Evolutionary conservation across 805 yeast species (phyloP).

Genomic region (Yamadazyma nakazawae): DNA sequence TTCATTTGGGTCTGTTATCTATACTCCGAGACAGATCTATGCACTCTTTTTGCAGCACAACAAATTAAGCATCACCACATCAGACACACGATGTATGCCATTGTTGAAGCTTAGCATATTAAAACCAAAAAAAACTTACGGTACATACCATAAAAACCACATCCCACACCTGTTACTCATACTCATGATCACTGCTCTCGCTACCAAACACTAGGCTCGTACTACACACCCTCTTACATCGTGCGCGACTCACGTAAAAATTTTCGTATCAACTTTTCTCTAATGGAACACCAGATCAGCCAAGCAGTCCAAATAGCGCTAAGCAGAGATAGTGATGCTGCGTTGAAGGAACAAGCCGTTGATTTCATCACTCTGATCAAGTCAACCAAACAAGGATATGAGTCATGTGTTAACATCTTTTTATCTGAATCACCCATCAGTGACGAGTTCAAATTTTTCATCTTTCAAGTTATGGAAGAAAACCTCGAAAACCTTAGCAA

Average conservation of each 20-base stretch:
- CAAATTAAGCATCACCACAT: too few relatives aligned
- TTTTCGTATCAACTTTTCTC: conserved; percentile 3
- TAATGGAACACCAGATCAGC: conserved; percentile 61
- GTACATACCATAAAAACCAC: too few relatives aligned
- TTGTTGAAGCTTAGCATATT: too few relatives aligned
- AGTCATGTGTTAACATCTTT: conserved; percentile 50
- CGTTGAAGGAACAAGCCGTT: conserved; percentile 54
- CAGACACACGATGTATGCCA: too few relatives aligned
- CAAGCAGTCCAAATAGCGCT: conserved; percentile 87
- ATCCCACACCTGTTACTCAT: too few relatives aligned
- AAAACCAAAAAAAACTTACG: too few relatives aligned
- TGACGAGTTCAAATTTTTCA: conserved; percentile 61
- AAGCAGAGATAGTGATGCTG: conserved; percentile 60
- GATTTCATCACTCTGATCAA: conserved; percentile 53
- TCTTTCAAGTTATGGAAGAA: conserved; percentile 66
- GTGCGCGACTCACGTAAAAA: conserved; percentile 2
- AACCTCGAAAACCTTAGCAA: conserved; percentile 43
- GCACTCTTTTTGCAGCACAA: too few relatives aligned
- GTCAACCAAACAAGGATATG: conserved; percentile 53
- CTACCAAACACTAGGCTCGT: not conserved
- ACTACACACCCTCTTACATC: not conserved
- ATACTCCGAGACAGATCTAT: too few relatives aligned
- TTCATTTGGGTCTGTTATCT: too few relatives aligned
- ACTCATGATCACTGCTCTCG: not conserved
- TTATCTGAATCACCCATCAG: conserved; percentile 27